These are phyloP conservation scores for Hyaloscypha finlandica DNA, from an alignment of 495 filamentous ascomycete genomes.

Conservation along the genomic window DNA sequence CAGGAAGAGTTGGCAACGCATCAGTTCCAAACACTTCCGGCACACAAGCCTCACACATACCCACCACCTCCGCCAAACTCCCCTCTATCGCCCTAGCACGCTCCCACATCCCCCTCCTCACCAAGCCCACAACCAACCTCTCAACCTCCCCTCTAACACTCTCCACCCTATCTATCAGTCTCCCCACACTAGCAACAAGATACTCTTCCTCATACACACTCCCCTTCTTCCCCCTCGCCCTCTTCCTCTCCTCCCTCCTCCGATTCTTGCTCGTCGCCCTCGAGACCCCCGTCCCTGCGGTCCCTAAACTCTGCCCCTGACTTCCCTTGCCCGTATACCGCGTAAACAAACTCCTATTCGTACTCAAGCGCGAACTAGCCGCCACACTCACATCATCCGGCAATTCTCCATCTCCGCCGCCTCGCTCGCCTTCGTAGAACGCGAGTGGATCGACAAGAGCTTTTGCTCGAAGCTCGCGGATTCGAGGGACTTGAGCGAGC, in stretches of 20 bases:
- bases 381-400: conserved; percentile 93
- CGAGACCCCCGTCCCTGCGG: conserved; percentile 63
- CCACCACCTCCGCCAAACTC: conserved; percentile 68
- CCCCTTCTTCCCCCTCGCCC: conserved; percentile 90
- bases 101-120: conserved; percentile 84
- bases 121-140: conserved; percentile 70
- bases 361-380: conserved; percentile 77
- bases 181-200: conserved; percentile 79
- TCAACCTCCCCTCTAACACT: conserved; percentile 64
- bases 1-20: conserved; percentile 24
- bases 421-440: conserved; percentile 71
- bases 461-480: conserved; percentile 76
- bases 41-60: conserved; percentile 62
- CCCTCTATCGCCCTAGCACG: conserved; percentile 76
- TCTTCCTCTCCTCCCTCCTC: conserved; percentile 87
- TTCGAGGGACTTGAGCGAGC: conserved; percentile 77
- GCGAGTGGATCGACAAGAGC: conserved; percentile 79
- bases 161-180: conserved; percentile 85
- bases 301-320: conserved; percentile 55
- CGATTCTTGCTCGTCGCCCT: conserved; percentile 82
- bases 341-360: conserved; percentile 82
- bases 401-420: conserved; percentile 59
- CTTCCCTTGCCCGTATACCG: conserved; percentile 72
- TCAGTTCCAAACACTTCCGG: conserved; percentile 65
- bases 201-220: conserved; percentile 98